A percentile compares a stretch with the other conserved stretches of the same genome.
These are phyloP conservation scores for Stylosanthes scabra DNA, from an alignment of 331 rosid species.

Conservation along the genomic window DNA sequence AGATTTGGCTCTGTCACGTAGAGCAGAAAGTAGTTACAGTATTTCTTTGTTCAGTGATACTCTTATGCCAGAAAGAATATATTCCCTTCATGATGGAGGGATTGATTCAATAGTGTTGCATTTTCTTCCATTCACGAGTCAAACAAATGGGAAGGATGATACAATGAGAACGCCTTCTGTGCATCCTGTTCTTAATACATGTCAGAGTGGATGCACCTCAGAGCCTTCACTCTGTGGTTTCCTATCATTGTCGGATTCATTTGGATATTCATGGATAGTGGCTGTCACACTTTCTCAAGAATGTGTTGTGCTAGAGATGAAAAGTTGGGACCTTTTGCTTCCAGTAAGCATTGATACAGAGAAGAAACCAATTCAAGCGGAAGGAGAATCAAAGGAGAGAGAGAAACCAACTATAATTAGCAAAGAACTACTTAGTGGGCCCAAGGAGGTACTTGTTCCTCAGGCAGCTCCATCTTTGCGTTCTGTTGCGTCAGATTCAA, in stretches of 20 bases:
- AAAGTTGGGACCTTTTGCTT: slow-evolving; percentile 77
- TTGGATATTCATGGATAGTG: slow-evolving; percentile 96
- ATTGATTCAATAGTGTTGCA: slow-evolving; percentile 94
- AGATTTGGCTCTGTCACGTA: slow-evolving; percentile 84
- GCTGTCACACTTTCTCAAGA: slow-evolving; percentile 74
- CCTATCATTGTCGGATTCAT: slow-evolving; percentile 89
- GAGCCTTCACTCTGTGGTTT: slow-evolving; percentile 76
- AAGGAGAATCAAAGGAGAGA: slow-evolving; percentile 56
- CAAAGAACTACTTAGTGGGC: slow-evolving; percentile 87
- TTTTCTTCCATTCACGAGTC: slow-evolving; percentile 96
- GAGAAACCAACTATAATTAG: slow-evolving; percentile 69
- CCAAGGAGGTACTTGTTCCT: slow-evolving; percentile 82
- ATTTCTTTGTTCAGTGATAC: slow-evolving; percentile 75
- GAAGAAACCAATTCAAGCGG: slow-evolving; percentile 42
- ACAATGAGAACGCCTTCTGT: slow-evolving; percentile 87
- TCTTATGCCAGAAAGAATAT: slow-evolving; percentile 86
- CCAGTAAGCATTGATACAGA: slow-evolving; percentile 69
- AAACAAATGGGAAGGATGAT: slow-evolving; percentile 73
- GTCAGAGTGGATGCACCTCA: slow-evolving; percentile 72
- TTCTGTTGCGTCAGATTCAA: slow-evolving; percentile 86
- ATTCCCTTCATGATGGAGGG: slow-evolving; percentile 89
- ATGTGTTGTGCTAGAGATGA: slow-evolving; percentile 88
- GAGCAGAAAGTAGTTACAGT: slow-evolving; percentile 57
- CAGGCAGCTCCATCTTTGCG: slow-evolving; percentile 76
- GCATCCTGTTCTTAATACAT: slow-evolving; percentile 84